Conservation (phyloP, 345 rosid genomes). For the Salix suchowensis region DNA sequence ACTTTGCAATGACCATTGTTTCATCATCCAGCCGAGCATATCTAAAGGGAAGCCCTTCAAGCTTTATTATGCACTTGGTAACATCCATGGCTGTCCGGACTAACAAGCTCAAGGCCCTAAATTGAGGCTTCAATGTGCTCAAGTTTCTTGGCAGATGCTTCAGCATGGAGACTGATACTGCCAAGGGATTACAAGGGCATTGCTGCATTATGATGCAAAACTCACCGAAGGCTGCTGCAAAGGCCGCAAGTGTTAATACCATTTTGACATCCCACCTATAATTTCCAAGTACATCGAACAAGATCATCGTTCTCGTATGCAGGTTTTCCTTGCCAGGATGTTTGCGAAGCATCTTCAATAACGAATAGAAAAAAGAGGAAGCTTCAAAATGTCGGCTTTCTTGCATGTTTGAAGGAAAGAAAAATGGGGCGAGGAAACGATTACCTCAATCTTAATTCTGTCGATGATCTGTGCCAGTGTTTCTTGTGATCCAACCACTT, state of each 20-base stretch:
- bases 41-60: conserved; percentile 45
- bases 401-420: not conserved
- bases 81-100: conserved; percentile 48
- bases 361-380: not conserved
- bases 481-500: conserved; percentile 40
- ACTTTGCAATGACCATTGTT: conserved; percentile 37
- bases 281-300: conserved; percentile 54
- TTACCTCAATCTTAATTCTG: conserved; percentile 46
- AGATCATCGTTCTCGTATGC: conserved; percentile 43
- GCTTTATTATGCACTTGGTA: conserved; percentile 49
- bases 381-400: not conserved
- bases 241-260: conserved; percentile 60
- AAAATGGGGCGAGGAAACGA: conserved; percentile 6
- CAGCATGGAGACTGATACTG: conserved; percentile 51
- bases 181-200: conserved; percentile 42
- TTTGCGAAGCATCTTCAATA: conserved; percentile 50
- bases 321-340: conserved; percentile 32
- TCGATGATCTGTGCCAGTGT: conserved; percentile 38
- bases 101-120: conserved; percentile 49
- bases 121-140: conserved; percentile 39
- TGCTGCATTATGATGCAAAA: conserved; percentile 52
- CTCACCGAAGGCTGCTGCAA: conserved; percentile 55
- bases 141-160: conserved; percentile 44
- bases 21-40: conserved; percentile 37
- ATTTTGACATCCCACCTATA: conserved; percentile 76